phyloP scores from a whole-genome alignment of 371 early-diverging fungal species.

The Encephalitozoon intestinalis region DNA sequence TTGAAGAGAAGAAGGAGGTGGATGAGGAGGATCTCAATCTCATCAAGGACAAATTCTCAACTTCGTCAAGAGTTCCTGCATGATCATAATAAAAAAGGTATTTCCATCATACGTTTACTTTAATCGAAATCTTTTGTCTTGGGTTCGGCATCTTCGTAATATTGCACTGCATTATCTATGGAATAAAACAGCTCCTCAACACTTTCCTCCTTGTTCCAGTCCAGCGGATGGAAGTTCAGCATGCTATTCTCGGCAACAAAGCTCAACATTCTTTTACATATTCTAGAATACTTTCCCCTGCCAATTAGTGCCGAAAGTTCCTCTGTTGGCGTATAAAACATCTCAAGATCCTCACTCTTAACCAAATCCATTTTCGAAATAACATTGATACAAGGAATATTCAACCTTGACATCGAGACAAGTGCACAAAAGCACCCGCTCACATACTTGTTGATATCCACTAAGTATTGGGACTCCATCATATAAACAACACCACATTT shows the following conservation, averaged over 20 bases:
- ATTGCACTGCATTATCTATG: constrained; percentile 85
- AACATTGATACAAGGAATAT: constrained; percentile 86
- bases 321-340: constrained; percentile 59
- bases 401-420: constrained; percentile 82
- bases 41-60: background rate
- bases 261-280: constrained; percentile 52
- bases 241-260: constrained; percentile 71
- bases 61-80: background rate
- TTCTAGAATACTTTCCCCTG: constrained; percentile 53
- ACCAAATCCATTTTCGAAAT: constrained; percentile 88
- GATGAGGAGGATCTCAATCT: background rate
- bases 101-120: background rate
- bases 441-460: constrained; percentile 82
- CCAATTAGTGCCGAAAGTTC: constrained; percentile 63
- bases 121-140: background rate
- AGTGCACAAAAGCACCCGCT: constrained; percentile 71
- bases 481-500: constrained; percentile 75
- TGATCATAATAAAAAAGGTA: background rate
- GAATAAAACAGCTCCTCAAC: constrained; percentile 71
- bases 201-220: constrained; percentile 83
- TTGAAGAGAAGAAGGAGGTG: constrained; percentile 2
- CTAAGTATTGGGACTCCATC: constrained; percentile 81
- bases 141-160: constrained; percentile 85
- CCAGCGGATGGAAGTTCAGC: constrained; percentile 81
- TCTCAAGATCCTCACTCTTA: background rate